Percentiles rank a stretch among this genome's conserved stretches.
Evolutionary conservation across 140 eudicot genomes (phyloP).

Genomic region (Senecio squalidus): DNA sequence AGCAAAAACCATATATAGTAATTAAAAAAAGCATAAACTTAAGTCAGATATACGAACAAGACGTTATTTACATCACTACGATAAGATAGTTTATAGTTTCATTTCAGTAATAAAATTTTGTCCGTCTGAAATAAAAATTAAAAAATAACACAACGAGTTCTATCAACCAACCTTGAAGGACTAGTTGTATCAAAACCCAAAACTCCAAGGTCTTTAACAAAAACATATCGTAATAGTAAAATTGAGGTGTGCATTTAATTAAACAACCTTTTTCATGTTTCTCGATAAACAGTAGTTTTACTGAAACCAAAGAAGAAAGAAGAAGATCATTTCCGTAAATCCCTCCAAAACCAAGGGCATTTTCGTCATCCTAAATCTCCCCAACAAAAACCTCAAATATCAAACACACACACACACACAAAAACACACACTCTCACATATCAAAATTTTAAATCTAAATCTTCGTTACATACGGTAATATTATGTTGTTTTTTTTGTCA

Average conservation of each 20-base stretch:
- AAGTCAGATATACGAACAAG: no score
- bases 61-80: no score
- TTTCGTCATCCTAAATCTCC: conserved; percentile 8
- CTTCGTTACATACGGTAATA: no score
- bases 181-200: not conserved
- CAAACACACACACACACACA: not conserved
- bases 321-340: conserved; percentile 12
- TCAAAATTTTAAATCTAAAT: no score
- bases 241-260: conserved; percentile 28
- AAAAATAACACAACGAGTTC: no score
- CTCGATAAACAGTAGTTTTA: conserved; percentile 19
- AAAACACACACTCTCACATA: conserved; percentile 13
- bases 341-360: conserved; percentile 14
- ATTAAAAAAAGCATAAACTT: no score
- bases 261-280: conserved; percentile 29
- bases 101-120: no score
- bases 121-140: no score
- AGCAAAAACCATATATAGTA: no score
- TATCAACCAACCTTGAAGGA: no score
- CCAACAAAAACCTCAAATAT: conserved; percentile 21
- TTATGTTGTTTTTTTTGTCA: no score
- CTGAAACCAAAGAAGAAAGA: conserved; percentile 31
- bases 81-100: no score
- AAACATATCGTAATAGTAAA: conserved; percentile 11
- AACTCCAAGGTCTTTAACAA: not conserved